phyloP scores from a whole-genome alignment of 805 yeast species.

The Sporopachydermia lactativora region DNA sequence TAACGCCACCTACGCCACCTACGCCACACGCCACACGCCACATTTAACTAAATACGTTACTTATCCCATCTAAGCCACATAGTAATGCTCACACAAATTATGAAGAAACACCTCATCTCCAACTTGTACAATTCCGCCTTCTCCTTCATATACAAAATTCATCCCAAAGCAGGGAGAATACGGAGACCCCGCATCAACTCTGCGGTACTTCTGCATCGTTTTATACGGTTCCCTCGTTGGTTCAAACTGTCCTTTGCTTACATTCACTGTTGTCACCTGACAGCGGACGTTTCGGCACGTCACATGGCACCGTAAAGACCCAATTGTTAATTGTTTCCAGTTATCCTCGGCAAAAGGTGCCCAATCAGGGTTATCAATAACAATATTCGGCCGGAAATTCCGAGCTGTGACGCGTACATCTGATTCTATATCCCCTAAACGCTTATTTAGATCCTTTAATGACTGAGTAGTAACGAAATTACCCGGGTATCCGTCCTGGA shows the following conservation, averaged over 20 bases:
- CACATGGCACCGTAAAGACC: slow-evolving; percentile 14
- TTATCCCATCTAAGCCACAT: no score
- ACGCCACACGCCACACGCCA: no score
- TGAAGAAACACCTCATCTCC: slow-evolving; percentile 16
- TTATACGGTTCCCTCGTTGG: slow-evolving; percentile 16
- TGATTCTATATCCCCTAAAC: slow-evolving; percentile 11
- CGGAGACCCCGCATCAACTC: slow-evolving; percentile 16
- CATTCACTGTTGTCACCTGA: slow-evolving; percentile 18
- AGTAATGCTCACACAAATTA: slow-evolving; percentile 9
- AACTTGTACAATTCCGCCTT: slow-evolving; percentile 12
- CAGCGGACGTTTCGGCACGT: slow-evolving; percentile 17
- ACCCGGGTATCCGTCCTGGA: slow-evolving; percentile 20
- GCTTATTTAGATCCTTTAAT: slow-evolving; percentile 11
- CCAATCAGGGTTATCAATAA: slow-evolving; percentile 13
- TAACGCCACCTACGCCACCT: no score
- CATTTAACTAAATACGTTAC: no score
- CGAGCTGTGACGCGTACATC: slow-evolving; percentile 10
- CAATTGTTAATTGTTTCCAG: slow-evolving; percentile 15
- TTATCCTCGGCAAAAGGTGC: slow-evolving; percentile 21
- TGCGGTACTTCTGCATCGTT: slow-evolving; percentile 15
- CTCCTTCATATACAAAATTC: slow-evolving; percentile 12
- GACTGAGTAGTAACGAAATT: slow-evolving; percentile 16
- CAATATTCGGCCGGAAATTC: slow-evolving; percentile 20
- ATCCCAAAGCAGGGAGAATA: slow-evolving; percentile 18
- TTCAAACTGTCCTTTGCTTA: slow-evolving; percentile 12